Evolutionary conservation across 176 grass and related monocot genomes (phyloP).

Genomic region (Lolium rigidum): DNA sequence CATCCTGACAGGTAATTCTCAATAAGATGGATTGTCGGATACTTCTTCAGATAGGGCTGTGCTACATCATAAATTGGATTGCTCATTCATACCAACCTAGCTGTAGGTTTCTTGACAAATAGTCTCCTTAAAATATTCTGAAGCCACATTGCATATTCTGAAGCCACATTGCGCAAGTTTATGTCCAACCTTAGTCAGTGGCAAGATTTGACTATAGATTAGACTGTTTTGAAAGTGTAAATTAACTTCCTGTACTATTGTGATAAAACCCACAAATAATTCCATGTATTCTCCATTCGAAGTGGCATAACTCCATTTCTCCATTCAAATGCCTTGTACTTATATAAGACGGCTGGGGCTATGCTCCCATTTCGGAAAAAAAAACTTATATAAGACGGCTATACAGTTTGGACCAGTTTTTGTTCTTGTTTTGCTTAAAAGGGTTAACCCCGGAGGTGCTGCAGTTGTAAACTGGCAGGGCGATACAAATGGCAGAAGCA

Average conservation of each 20-base stretch:
- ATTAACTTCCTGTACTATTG: neutral
- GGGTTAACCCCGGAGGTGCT: neutral
- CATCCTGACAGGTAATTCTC: no score
- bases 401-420: neutral
- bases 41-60: no score
- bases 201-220: neutral
- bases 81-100: neutral
- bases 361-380: no score
- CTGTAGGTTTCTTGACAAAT: neutral
- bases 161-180: neutral
- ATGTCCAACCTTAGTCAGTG: neutral
- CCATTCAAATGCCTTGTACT: neutral
- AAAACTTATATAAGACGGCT: no score
- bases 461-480: neutral
- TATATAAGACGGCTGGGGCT: no score
- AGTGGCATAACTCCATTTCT: neutral
- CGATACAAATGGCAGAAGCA: neutral
- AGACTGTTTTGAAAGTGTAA: neutral
- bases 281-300: neutral
- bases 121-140: neutral
- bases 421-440: neutral
- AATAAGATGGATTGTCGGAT: no score
- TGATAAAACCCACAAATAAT: neutral
- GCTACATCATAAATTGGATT: neutral
- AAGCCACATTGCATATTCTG: neutral